A percentile compares a stretch with the other conserved stretches of the same genome.
phyloP scores from a whole-genome alignment of 2,329 filamentous ascomycete genomes.

The Magnaporthiopsis poae region DNA sequence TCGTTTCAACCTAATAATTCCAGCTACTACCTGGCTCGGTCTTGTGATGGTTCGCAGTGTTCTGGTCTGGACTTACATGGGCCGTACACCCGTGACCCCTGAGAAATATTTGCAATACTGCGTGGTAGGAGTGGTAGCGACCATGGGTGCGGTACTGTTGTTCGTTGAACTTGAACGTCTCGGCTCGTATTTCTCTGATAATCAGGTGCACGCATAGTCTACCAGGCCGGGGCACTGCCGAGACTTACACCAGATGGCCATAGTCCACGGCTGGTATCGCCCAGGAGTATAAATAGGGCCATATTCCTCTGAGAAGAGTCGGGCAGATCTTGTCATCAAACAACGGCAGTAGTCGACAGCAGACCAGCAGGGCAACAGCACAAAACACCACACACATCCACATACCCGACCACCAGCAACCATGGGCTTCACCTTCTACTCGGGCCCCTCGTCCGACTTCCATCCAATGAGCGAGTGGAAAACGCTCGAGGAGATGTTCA shows the following conservation, averaged over 20 bases:
- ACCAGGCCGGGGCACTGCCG: no score
- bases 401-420: background rate
- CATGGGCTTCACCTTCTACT: conserved; percentile 11
- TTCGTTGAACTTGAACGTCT: no score
- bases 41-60: no score
- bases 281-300: background rate
- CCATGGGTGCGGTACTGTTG: no score
- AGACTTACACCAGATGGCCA: background rate
- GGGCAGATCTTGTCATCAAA: background rate
- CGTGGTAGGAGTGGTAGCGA: no score
- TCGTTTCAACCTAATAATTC: no score
- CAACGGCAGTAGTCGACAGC: background rate
- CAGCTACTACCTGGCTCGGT: no score
- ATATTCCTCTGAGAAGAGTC: background rate
- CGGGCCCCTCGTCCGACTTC: conserved; percentile 20
- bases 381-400: background rate
- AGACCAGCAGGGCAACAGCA: background rate
- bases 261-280: background rate
- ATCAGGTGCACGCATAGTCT: no score
- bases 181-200: no score
- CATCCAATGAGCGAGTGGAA: conserved; percentile 23
- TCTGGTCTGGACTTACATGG: no score
- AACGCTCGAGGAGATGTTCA: conserved; percentile 25
- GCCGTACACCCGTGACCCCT: no score
- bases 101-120: no score